A percentile compares a stretch with the other conserved stretches of the same genome.
These are phyloP conservation scores for Scutellaria minor DNA, from an alignment of 257 asterid genomes.

Conservation along the genomic window DNA sequence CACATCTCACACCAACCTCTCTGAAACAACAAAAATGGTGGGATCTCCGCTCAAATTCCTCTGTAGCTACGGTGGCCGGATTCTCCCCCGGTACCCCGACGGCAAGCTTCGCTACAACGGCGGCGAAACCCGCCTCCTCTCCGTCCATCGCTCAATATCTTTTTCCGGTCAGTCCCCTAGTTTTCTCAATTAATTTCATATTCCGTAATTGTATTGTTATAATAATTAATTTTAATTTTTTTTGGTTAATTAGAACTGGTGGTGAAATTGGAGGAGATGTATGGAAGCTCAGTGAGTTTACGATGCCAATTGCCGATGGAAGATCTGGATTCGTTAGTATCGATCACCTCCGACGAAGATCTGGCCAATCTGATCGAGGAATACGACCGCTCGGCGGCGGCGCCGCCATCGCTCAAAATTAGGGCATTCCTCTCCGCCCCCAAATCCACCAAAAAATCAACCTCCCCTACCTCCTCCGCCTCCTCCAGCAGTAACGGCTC, in stretches of 20 bases:
- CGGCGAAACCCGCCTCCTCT: constrained; percentile 85
- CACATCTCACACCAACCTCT: not conserved
- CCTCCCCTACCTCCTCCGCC: constrained; percentile 60
- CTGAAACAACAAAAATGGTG: constrained; percentile 52
- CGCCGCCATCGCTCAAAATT: constrained; percentile 57
- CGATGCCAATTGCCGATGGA: constrained; percentile 86
- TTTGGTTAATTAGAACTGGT: constrained; percentile 51
- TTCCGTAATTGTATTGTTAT: too few species aligned
- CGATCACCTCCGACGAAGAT: constrained; percentile 87
- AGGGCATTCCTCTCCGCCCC: constrained; percentile 77
- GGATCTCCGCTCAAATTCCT: constrained; percentile 57
- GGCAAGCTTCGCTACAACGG: constrained; percentile 93
- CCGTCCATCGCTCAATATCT: constrained; percentile 73
- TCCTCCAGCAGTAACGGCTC: constrained; percentile 53
- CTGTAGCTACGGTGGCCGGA: constrained; percentile 93
- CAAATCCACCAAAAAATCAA: constrained; percentile 51
- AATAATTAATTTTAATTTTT: not conserved
- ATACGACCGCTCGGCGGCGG: constrained; percentile 56
- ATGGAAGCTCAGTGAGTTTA: constrained; percentile 57
- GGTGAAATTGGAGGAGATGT: constrained; percentile 71
- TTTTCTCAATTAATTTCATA: not conserved
- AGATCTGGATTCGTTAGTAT: constrained; percentile 79
- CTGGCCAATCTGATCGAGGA: constrained; percentile 77
- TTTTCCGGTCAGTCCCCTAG: constrained; percentile 57
- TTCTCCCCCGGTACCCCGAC: constrained; percentile 82